Evolutionary conservation across 2,329 filamentous ascomycete species (phyloP), one percentile per base, ranked within the genome.

Genomic region (Calonectria henricotiae): DNA sequence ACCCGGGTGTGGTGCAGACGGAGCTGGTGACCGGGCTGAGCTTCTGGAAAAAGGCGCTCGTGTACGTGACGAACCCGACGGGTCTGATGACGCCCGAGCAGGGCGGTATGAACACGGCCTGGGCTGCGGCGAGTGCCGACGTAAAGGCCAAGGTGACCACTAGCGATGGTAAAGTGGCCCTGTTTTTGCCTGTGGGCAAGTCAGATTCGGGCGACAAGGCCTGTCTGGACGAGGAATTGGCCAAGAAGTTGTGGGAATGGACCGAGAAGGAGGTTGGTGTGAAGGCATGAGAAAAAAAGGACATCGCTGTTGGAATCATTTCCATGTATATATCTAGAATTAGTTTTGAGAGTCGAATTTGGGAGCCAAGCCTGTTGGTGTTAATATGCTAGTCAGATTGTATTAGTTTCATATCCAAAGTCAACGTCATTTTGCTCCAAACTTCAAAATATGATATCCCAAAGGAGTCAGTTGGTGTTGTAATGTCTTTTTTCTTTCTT

Each of bases 1-100:
- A 89, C 65, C 87, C 87, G 0, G 87, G 87, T 2, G 76, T 83
- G 6, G 78, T 82, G 2, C 67, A 71, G 15, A 83, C 82, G 2
- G 72, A 71, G 27, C 73, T 82, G 27, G 71, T 77, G 23, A 75
- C 71, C 5, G 67, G 71, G 17, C 54, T 80, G 68, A 51, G 70
- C 2, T 75, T 75, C 5, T 76, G 73, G 73, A 73, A 76, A 43
- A 71, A 74, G 25, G 69, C 77, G 69, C 49, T 79, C 41, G 75
- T 79, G 43, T 73, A 76, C 25, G 70, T 71, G 30, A 75, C 76
- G 7, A 76, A 78, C 30, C 66, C 70, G 6, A 60, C 27, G 17
- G 68, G 66, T 6, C 62, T 79, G 61, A 68, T 80, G 61, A 73
- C 76, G 9, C 64, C 75, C 2, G 76, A 79, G 44, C 73, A 82